Percentiles rank a stretch among this genome's conserved stretches.
phyloP scores from a whole-genome alignment of 257 asterid genomes.

The Apocynum venetum region DNA sequence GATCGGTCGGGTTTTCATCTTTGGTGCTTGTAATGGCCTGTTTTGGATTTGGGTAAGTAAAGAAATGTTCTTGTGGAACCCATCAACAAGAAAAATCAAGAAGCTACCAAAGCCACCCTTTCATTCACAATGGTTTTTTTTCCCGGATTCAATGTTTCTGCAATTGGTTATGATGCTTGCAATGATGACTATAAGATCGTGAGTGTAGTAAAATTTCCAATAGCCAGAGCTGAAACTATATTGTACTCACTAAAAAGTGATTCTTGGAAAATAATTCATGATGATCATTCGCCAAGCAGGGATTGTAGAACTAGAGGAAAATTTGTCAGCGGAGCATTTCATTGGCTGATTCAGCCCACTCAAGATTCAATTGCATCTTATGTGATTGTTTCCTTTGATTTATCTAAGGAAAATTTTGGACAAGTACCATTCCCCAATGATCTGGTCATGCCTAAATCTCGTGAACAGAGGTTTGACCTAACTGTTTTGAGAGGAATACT shows the following conservation, averaged over 20 bases:
- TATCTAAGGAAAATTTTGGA: neutral
- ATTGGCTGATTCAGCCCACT: neutral
- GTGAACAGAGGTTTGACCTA: neutral
- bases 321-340: conserved; percentile 6
- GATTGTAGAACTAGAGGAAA: neutral
- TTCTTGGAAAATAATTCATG: conserved; percentile 6
- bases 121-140: neutral
- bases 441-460: neutral
- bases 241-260: conserved; percentile 1
- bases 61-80: conserved; percentile 2
- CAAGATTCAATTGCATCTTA: neutral
- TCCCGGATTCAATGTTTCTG: neutral
- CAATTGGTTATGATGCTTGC: neutral
- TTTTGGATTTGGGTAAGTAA: neutral
- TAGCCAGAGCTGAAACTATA: neutral
- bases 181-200: neutral
- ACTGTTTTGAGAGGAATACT: conserved; percentile 4
- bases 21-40: conserved; percentile 5
- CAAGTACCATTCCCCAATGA: neutral
- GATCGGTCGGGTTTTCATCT: neutral
- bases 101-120: neutral
- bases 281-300: neutral
- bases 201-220: neutral
- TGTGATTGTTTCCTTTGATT: neutral
- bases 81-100: conserved; percentile 4